These are phyloP conservation scores for Fusarium caatingaense DNA, from an alignment of 2,329 filamentous ascomycete species.

Conservation along the genomic window DNA sequence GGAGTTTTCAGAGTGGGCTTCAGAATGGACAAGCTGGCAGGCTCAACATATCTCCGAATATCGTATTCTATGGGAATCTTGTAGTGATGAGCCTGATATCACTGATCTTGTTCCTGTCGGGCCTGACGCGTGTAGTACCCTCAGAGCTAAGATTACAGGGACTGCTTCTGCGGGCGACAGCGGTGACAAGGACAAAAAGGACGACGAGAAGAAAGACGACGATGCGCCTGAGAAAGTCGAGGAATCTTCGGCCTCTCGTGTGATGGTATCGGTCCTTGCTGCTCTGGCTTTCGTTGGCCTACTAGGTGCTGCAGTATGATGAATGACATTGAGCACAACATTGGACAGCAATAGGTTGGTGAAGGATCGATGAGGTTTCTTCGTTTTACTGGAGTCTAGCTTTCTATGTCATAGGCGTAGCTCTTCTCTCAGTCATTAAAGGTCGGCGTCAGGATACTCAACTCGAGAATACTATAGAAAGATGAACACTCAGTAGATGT, in stretches of 20 bases:
- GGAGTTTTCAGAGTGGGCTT: slow-evolving; percentile 2
- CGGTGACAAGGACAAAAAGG: neutral
- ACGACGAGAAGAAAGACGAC: rapidly evolving
- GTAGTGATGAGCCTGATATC: slow-evolving; percentile 1
- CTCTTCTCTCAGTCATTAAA: neutral
- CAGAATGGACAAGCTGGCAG: slow-evolving; percentile 8
- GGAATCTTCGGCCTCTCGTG: neutral
- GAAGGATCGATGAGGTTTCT: neutral
- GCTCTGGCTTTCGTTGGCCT: neutral
- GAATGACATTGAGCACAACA: neutral
- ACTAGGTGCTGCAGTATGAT: neutral
- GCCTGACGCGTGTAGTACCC: slow-evolving; percentile 10
- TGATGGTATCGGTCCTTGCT: neutral
- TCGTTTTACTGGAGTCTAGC: neutral
- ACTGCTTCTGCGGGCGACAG: neutral
- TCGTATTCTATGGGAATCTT: neutral
- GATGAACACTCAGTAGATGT: neutral
- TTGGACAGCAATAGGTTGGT: neutral
- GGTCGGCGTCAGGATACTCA: neutral
- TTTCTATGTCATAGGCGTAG: neutral
- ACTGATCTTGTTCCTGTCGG: slow-evolving; percentile 4
- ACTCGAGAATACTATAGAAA: neutral
- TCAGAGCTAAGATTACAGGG: slow-evolving; percentile 15
- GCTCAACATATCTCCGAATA: slow-evolving; percentile 1
- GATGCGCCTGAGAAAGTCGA: neutral